Conservation (phyloP, 2,329 filamentous ascomycete genomes). For the Diaporthe sp. region DNA sequence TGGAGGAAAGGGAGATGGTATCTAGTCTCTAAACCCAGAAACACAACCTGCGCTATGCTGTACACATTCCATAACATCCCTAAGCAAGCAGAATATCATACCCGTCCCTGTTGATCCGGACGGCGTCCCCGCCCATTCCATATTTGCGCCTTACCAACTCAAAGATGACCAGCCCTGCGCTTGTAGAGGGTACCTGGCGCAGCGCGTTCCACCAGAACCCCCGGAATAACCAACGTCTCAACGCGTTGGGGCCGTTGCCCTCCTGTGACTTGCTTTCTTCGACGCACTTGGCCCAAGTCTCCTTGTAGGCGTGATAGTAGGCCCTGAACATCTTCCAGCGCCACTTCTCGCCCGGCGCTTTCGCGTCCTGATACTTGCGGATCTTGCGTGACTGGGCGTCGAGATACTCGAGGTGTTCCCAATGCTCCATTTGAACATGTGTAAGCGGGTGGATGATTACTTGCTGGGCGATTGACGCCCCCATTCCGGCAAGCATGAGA, state of each 20-base stretch:
- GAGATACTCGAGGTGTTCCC: conserved; percentile 79
- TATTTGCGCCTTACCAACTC: conserved; percentile 83
- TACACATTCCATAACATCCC: conserved; percentile 31
- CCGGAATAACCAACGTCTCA: conserved; percentile 76
- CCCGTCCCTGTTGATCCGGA: conserved; percentile 76
- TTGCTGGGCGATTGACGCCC: conserved; percentile 78
- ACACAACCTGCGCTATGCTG: conserved; percentile 24
- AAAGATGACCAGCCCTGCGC: conserved; percentile 83
- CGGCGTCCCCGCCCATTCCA: conserved; percentile 72
- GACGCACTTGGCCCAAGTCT: conserved; percentile 74
- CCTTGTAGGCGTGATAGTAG: conserved; percentile 80
- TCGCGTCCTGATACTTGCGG: conserved; percentile 49
- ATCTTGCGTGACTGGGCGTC: conserved; percentile 71
- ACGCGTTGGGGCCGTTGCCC: conserved; percentile 50
- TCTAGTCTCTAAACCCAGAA: conserved; percentile 1
- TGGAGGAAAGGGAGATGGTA: conserved; percentile 13
- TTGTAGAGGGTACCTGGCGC: conserved; percentile 82
- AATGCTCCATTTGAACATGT: conserved; percentile 80
- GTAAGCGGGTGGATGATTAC: conserved; percentile 78
- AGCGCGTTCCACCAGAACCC: conserved; percentile 82
- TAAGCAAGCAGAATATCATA: conserved; percentile 77
- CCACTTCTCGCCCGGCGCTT: conserved; percentile 52
- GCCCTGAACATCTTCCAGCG: conserved; percentile 70
- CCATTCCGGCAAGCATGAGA: conserved; percentile 76
- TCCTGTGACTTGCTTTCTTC: conserved; percentile 70